Percentiles rank a stretch among this genome's conserved stretches.
These are phyloP conservation scores for Colletotrichum eremochloae DNA, from an alignment of 2,329 filamentous ascomycete species.

Conservation along the genomic window DNA sequence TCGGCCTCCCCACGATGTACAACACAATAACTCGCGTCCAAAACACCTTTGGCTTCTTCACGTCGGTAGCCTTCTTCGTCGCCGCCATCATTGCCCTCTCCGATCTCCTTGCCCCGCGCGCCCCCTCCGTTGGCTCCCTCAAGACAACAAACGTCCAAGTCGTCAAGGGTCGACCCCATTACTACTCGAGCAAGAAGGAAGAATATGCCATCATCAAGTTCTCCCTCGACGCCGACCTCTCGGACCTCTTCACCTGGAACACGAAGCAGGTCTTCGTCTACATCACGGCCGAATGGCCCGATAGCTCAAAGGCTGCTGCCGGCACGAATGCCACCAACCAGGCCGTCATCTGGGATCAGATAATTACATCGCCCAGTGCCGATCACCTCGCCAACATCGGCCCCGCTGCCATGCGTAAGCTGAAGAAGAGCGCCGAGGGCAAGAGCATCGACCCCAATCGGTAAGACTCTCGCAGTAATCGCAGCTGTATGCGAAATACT, in stretches of 20 bases:
- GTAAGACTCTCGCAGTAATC: slow-evolving; percentile 50
- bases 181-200: slow-evolving; percentile 92
- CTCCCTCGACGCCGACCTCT: slow-evolving; percentile 91
- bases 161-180: slow-evolving; percentile 92
- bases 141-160: slow-evolving; percentile 85
- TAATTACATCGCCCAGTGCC: slow-evolving; percentile 82
- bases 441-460: slow-evolving; percentile 72
- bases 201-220: slow-evolving; percentile 97
- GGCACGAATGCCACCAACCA: slow-evolving; percentile 67
- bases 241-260: slow-evolving; percentile 97
- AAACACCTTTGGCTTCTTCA: slow-evolving; percentile 98
- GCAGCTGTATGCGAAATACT: slow-evolving; percentile 36
- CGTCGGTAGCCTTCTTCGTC: slow-evolving; percentile 87
- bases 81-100: slow-evolving; percentile 85
- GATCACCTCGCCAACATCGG: slow-evolving; percentile 73
- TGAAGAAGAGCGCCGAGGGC: slow-evolving; percentile 69
- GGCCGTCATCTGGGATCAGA: slow-evolving; percentile 95
- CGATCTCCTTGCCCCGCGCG: slow-evolving; percentile 78
- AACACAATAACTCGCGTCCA: slow-evolving; percentile 87
- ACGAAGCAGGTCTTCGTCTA: slow-evolving; percentile 99
- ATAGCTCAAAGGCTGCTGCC: slow-evolving; percentile 48
- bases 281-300: slow-evolving; percentile 83
- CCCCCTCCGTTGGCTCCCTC: slow-evolving; percentile 73
- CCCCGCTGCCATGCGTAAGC: slow-evolving; percentile 72
- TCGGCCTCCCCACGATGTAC: slow-evolving; percentile 76